Percentiles rank a stretch among this genome's conserved stretches.
Conservation (phyloP, 441 rosid species). For the Geranium incanum region DNA sequence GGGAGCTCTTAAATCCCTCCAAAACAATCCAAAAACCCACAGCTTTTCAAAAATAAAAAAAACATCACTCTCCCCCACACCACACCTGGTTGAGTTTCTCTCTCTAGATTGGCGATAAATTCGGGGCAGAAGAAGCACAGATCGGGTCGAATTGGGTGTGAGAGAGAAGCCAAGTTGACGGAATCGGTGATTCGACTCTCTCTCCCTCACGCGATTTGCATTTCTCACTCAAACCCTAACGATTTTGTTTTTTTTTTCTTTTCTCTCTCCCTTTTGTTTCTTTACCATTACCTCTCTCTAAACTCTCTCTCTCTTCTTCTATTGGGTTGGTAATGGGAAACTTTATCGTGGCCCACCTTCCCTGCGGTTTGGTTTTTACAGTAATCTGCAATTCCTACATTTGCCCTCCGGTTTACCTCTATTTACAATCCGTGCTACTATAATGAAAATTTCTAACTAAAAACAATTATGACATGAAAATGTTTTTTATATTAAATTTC, state of each 20-base stretch:
- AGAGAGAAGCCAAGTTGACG: constrained; percentile 30
- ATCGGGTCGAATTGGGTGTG: constrained; percentile 24
- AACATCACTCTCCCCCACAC: constrained; percentile 24
- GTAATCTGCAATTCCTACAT: background rate
- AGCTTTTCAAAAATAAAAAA: constrained; percentile 30
- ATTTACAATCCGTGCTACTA: background rate
- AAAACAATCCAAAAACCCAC: constrained; percentile 26
- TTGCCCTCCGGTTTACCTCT: background rate
- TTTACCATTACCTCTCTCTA: background rate
- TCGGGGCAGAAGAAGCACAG: constrained; percentile 35
- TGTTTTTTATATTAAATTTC: too few species aligned
- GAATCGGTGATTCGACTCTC: constrained; percentile 39
- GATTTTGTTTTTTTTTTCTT: constrained; percentile 22
- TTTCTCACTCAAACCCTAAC: constrained; percentile 50
- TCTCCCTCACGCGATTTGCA: constrained; percentile 38
- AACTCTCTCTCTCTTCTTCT: background rate
- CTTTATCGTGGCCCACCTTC: background rate
- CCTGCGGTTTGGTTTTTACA: background rate
- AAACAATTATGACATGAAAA: too few species aligned
- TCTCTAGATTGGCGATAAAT: constrained; percentile 28
- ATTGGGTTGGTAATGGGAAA: background rate
- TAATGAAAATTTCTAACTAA: too few species aligned
- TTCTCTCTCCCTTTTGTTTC: background rate
- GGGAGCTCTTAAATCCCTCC: constrained; percentile 28
- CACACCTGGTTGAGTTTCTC: constrained; percentile 28